Evolutionary conservation across 2,329 filamentous ascomycete species (phyloP).

Genomic region (Bipolaris gigantea): DNA sequence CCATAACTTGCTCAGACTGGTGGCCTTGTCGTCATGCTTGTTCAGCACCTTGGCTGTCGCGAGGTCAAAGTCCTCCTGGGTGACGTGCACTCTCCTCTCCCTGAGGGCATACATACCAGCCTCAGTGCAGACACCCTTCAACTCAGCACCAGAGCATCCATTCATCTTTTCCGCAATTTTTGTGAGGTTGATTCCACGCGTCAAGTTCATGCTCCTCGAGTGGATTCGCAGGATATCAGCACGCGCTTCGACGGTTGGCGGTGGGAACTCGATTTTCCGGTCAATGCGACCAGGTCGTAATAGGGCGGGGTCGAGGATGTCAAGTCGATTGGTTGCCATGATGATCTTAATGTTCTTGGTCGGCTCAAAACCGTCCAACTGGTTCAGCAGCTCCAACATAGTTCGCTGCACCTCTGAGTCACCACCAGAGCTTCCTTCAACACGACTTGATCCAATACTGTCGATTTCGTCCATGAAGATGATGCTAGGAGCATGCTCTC

Average conservation of each 20-base stretch:
- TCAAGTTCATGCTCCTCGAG: constrained; percentile 97
- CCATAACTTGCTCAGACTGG: constrained; percentile 85
- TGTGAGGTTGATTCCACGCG: constrained; percentile 91
- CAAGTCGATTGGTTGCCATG: constrained; percentile 98
- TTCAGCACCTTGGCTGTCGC: constrained; percentile 99
- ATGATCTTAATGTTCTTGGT: constrained; percentile 99
- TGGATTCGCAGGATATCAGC: constrained; percentile 98
- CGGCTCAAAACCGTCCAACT: constrained; percentile 97
- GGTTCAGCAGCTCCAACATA: constrained; percentile 97
- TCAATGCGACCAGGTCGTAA: constrained; percentile 97
- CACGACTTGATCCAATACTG: constrained; percentile 94
- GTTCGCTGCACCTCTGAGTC: constrained; percentile 98
- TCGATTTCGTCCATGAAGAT: constrained; percentile 99
- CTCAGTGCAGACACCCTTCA: constrained; percentile 99
- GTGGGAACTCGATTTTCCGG: constrained; percentile 98
- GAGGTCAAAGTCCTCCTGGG: constrained; percentile 97
- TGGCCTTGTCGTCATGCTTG: constrained; percentile 99
- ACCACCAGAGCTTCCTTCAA: constrained; percentile 91
- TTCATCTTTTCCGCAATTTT: constrained; percentile 99
- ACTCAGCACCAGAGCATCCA: constrained; percentile 92
- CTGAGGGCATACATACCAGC: constrained; percentile 97
- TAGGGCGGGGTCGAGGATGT: constrained; percentile 93
- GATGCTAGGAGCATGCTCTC: constrained; percentile 96
- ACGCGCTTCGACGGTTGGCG: constrained; percentile 91
- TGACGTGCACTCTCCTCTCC: constrained; percentile 95